Percentiles rank a stretch among this genome's conserved stretches.
Conservation (phyloP, 345 rosid genomes). For the Brassica cretica region DNA sequence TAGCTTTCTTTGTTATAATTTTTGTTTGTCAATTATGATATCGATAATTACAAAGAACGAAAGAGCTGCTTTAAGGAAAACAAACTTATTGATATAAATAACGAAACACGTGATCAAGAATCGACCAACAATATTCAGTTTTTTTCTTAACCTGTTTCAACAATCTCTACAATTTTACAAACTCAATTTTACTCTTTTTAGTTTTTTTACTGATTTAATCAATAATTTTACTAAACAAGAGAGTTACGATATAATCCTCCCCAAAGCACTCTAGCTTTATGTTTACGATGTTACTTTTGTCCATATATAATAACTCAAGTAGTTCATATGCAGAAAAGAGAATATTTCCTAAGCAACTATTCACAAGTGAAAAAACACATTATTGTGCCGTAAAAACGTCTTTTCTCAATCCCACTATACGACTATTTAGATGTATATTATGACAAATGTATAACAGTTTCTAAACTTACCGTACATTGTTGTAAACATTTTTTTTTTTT, state of each 20-base stretch:
- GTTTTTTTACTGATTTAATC: too few relatives aligned
- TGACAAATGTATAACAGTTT: neutral
- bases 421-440: neutral
- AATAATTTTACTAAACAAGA: too few relatives aligned
- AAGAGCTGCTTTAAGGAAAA: neutral
- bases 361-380: neutral
- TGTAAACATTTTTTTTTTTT: too few relatives aligned
- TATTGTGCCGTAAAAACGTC: slow-evolving; percentile 24
- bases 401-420: neutral
- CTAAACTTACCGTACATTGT: too few relatives aligned
- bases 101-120: neutral
- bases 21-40: neutral
- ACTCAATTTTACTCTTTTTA: too few relatives aligned
- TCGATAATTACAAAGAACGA: neutral
- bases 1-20: neutral
- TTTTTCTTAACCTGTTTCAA: too few relatives aligned
- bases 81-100: neutral
- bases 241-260: too few relatives aligned
- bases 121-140: neutral
- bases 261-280: neutral
- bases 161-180: neutral
- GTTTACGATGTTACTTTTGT: neutral
- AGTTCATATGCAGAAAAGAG: neutral
- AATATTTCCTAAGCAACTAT: neutral
- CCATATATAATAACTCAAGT: neutral